A percentile compares a stretch with the other conserved stretches of the same genome.
Conservation (phyloP, 2,329 filamentous ascomycete species). For the Grosmannia clavigera region DNA sequence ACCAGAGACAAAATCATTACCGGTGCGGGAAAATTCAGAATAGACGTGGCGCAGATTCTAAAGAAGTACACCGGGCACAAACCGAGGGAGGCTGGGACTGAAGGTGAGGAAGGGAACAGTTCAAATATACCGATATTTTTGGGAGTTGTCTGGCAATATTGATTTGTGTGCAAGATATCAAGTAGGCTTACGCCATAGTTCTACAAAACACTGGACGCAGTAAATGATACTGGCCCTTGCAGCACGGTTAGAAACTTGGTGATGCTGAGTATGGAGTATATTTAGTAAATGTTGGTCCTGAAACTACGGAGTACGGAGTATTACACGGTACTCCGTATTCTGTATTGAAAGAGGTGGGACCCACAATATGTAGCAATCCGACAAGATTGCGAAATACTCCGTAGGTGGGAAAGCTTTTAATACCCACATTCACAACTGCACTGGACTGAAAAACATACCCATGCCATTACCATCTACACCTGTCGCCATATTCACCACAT, state of each 20-base stretch:
- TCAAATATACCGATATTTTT: neutral
- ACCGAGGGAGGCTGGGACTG: neutral
- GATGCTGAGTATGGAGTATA: too few relatives aligned
- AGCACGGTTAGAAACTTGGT: too few relatives aligned
- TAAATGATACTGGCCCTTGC: too few relatives aligned
- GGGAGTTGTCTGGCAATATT: too few relatives aligned
- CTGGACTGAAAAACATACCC: neutral
- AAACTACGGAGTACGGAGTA: too few relatives aligned
- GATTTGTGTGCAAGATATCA: too few relatives aligned
- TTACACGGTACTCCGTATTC: too few relatives aligned
- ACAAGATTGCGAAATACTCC: neutral
- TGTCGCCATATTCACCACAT: neutral
- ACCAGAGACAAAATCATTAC: conserved; percentile 16
- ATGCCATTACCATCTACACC: neutral
- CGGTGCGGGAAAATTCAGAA: conserved; percentile 19
- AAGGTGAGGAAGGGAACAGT: neutral
- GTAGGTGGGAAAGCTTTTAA: neutral
- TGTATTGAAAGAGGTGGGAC: too few relatives aligned
- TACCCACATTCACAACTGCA: neutral
- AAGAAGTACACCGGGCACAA: neutral
- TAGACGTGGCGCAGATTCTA: conserved; percentile 2
- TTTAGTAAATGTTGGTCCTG: too few relatives aligned
- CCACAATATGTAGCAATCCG: too few relatives aligned
- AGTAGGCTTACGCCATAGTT: too few relatives aligned
- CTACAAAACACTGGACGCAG: too few relatives aligned